Base-by-base conservation (phyloP, 306 rosid genomes). In the Cucumis hystrix region DNA sequence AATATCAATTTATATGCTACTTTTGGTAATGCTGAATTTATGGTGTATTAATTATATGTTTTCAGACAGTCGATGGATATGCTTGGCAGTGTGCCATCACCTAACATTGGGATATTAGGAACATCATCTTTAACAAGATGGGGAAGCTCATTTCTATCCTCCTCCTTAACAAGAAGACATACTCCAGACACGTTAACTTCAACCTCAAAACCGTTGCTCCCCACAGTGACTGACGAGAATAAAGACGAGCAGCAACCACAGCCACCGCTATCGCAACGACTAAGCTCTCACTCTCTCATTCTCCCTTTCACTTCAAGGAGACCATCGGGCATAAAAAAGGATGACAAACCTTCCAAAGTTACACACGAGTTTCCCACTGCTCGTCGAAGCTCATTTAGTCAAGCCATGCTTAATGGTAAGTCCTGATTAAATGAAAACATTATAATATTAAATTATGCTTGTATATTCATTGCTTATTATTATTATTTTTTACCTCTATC, bases 31-130 rank as follows among this genome's bases (percentile, higher is more conserved):
- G 59, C 13, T 67, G 55, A 55, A 49, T 54, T 67, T n/a, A 0
- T 1, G 28, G 30, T 3, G 5, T 61, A 61, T 57, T 10, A 7
- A 14, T 25, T 41, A 47, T 37, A 12, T 69, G n/a, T 20, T 12
- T 23, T 60, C 93, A 95, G 99, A 89, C 97, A 95, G 76, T 95
- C 99, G 15, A 95, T 95, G 49, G 99, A 95, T 87, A 84, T 95
- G 74, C 90, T 92, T 62, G 87, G 99, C 71, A 95, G 97, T 77
- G 99, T 95, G 2, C 97, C 96, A 54, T 95, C 99, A n/a, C 97
- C 97, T 10, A 69, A 21, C 37, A 45, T 69, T 23, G 75, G 75
- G 39, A 45, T 69, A 21, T 25, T 69, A 37, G 75, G 75, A 21
- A 9, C n/a, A 5, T 69, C 75, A 45, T 69, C 75, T 45, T 69